A percentile compares a stretch with the other conserved stretches of the same genome.
These are phyloP conservation scores for Sclerotinia borealis DNA, from an alignment of 2,329 filamentous ascomycete species.

Conservation along the genomic window DNA sequence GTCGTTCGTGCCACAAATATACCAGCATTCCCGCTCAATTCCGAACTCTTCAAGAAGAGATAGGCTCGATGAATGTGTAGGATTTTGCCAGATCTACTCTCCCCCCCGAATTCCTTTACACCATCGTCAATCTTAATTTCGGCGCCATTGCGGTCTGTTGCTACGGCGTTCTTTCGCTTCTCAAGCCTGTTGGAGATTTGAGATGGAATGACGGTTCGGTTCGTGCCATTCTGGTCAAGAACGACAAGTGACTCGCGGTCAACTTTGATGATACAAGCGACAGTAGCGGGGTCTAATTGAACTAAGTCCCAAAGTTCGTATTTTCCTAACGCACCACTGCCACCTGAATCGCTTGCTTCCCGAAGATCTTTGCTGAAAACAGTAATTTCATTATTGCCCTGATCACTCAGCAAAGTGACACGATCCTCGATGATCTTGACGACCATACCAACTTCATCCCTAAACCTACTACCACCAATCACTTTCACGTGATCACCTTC, in stretches of 20 bases:
- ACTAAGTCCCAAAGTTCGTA: slow-evolving; percentile 91
- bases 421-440: slow-evolving; percentile 89
- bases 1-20: slow-evolving; percentile 82
- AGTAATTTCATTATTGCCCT: slow-evolving; percentile 87
- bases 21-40: slow-evolving; percentile 78
- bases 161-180: slow-evolving; percentile 75
- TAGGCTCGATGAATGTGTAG: slow-evolving; percentile 92
- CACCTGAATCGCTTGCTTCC: slow-evolving; percentile 86
- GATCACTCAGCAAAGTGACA: slow-evolving; percentile 88
- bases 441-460: slow-evolving; percentile 95
- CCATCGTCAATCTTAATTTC: slow-evolving; percentile 90
- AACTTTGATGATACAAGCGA: slow-evolving; percentile 90
- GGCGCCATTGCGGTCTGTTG: slow-evolving; percentile 86
- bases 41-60: slow-evolving; percentile 81
- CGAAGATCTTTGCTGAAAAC: slow-evolving; percentile 97
- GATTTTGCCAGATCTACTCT: slow-evolving; percentile 80
- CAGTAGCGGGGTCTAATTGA: slow-evolving; percentile 85
- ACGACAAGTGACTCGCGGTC: slow-evolving; percentile 88
- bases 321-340: slow-evolving; percentile 76
- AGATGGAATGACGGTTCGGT: slow-evolving; percentile 77
- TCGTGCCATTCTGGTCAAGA: slow-evolving; percentile 82
- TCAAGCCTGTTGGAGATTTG: slow-evolving; percentile 88
- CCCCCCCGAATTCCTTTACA: slow-evolving; percentile 82
- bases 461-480: slow-evolving; percentile 88
- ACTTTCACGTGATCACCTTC: slow-evolving; percentile 98